These are phyloP conservation scores for Teratosphaeria viscida DNA, from an alignment of 2,329 filamentous ascomycete genomes.

Conservation along the genomic window DNA sequence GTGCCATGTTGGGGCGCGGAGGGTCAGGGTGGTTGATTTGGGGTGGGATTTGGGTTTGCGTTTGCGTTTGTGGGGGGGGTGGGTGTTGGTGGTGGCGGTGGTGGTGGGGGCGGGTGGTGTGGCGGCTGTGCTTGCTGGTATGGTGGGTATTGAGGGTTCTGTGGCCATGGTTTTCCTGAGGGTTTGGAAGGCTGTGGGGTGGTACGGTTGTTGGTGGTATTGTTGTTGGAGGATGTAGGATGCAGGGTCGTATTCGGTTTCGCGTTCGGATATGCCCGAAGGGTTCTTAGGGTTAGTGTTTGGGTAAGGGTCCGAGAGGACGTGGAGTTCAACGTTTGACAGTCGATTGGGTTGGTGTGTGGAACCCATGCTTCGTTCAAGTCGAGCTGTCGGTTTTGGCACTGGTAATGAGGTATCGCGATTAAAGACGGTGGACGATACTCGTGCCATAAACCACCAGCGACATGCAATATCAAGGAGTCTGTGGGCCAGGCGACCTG, in stretches of 20 bases:
- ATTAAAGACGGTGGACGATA: too few relatives aligned
- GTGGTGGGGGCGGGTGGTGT: constrained; percentile 1
- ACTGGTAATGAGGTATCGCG: too few relatives aligned
- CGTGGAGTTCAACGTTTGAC: too few relatives aligned
- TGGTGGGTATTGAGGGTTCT: constrained; percentile 6
- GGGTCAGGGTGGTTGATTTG: constrained; percentile 26
- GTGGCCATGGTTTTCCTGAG: not conserved
- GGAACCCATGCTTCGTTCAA: too few relatives aligned
- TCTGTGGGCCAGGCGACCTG: too few relatives aligned
- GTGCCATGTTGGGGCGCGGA: constrained; percentile 29
- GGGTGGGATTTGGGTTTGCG: constrained; percentile 5
- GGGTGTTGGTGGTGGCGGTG: not conserved
- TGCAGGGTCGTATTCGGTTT: not conserved
- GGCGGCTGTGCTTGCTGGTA: constrained; percentile 1
- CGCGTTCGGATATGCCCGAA: not conserved
- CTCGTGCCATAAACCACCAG: too few relatives aligned
- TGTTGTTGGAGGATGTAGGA: not conserved
- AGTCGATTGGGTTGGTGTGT: too few relatives aligned
- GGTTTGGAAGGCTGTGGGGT: not conserved
- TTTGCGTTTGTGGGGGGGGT: constrained; percentile 8
- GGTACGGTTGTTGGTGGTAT: not conserved
- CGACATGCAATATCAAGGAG: too few relatives aligned
- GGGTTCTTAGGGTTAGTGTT: not conserved
- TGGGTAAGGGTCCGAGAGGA: not conserved
- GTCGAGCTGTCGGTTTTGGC: too few relatives aligned